Evolutionary conservation across 116 monocot species (phyloP).

Genomic region (Dioscorea cayenensis): DNA sequence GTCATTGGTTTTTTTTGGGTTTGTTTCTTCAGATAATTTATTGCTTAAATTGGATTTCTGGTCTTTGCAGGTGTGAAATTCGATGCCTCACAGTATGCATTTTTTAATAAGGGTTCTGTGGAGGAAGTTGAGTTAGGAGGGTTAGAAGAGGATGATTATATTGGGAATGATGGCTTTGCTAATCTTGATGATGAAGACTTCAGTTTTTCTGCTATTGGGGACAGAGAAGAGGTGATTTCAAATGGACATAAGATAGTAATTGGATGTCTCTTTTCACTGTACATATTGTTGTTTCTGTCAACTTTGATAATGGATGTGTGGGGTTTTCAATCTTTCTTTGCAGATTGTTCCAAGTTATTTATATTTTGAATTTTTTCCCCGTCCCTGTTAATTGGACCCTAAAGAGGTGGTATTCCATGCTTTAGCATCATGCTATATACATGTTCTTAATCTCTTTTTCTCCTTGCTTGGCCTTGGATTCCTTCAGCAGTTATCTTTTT

Average conservation of each 20-base stretch:
- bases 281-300: not conserved
- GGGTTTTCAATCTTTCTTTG: not conserved
- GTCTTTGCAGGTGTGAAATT: slow-evolving; percentile 38
- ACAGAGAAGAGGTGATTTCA: slow-evolving; percentile 46
- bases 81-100: slow-evolving; percentile 86
- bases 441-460: too few species aligned
- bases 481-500: too few species aligned
- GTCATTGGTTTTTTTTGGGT: too few species aligned
- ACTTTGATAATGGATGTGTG: not conserved
- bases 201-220: slow-evolving; percentile 36
- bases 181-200: slow-evolving; percentile 44
- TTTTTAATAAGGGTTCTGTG: slow-evolving; percentile 63
- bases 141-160: slow-evolving; percentile 50
- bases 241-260: not conserved
- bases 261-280: not conserved
- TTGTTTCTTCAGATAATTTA: too few species aligned
- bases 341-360: not conserved
- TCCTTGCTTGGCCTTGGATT: too few species aligned
- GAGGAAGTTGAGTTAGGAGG: slow-evolving; percentile 78
- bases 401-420: not conserved
- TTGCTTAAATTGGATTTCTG: not conserved
- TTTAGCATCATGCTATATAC: not conserved
- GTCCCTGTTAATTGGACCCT: not conserved
- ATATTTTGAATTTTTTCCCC: not conserved
- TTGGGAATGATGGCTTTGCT: slow-evolving; percentile 21